These are phyloP conservation scores for Hibiscus mutabilis DNA, from an alignment of 345 rosid genomes.

Conservation along the genomic window DNA sequence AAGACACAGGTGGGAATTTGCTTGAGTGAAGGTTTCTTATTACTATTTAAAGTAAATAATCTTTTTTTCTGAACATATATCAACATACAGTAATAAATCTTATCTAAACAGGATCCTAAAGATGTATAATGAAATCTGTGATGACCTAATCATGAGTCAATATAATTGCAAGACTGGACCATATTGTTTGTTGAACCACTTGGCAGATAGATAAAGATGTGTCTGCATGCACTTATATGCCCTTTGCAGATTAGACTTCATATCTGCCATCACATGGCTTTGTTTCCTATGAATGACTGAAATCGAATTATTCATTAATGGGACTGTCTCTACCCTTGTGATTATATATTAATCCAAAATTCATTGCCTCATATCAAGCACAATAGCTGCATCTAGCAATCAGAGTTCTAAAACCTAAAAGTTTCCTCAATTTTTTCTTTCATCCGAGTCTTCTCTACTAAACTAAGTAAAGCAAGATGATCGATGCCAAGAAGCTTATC, in stretches of 20 bases:
- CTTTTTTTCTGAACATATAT: too few relatives aligned
- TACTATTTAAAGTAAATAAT: neutral
- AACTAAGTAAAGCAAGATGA: slow-evolving; percentile 11
- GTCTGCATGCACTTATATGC: neutral
- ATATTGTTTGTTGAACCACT: neutral
- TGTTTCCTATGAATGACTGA: neutral
- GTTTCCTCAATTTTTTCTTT: too few relatives aligned
- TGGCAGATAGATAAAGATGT: neutral
- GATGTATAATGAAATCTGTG: too few relatives aligned
- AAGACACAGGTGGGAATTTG: neutral
- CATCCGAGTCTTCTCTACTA: too few relatives aligned
- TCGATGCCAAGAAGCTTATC: slow-evolving; percentile 23
- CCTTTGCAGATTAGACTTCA: neutral
- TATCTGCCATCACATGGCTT: slow-evolving; percentile 13
- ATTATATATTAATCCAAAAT: neutral
- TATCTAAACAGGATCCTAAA: too few relatives aligned
- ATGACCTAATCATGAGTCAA: too few relatives aligned
- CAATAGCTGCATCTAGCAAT: too few relatives aligned
- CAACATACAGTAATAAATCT: too few relatives aligned
- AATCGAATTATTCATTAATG: neutral
- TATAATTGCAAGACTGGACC: neutral
- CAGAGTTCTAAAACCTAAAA: too few relatives aligned
- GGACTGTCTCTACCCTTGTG: neutral
- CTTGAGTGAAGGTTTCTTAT: neutral
- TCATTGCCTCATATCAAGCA: too few relatives aligned